Percentiles rank a stretch among this genome's conserved stretches.
Evolutionary conservation across 805 yeast genomes (phyloP).

Genomic region (Candida easanensis): DNA sequence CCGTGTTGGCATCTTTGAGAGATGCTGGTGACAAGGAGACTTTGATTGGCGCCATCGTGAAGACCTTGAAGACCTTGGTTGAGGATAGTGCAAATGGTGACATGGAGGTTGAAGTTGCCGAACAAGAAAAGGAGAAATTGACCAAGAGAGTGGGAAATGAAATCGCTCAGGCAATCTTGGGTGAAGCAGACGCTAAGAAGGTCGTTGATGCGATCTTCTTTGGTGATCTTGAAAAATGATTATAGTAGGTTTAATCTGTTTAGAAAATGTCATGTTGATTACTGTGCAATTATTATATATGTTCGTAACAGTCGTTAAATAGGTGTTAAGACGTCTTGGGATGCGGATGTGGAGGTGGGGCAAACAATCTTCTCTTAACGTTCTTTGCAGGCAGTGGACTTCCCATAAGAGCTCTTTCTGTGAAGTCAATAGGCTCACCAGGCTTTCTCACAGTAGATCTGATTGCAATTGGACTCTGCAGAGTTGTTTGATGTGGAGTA

Average conservation of each 20-base stretch:
- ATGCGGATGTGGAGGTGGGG: slow-evolving; percentile 22
- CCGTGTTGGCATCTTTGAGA: slow-evolving; percentile 42
- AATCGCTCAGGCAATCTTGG: slow-evolving; percentile 47
- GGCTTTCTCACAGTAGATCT: slow-evolving; percentile 19
- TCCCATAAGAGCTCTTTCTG: slow-evolving; percentile 22
- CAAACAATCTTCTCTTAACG: slow-evolving; percentile 36
- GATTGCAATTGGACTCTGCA: slow-evolving; percentile 23
- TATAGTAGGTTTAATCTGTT: background rate
- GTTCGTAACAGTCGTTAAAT: slow-evolving; percentile 3
- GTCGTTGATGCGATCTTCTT: slow-evolving; percentile 67
- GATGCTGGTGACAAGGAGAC: slow-evolving; percentile 45
- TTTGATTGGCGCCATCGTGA: slow-evolving; percentile 50
- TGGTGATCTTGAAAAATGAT: slow-evolving; percentile 46
- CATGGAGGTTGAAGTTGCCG: slow-evolving; percentile 37
- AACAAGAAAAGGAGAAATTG: slow-evolving; percentile 41
- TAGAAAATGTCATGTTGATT: too few species aligned
- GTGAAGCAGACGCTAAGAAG: slow-evolving; percentile 44
- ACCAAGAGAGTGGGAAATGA: slow-evolving; percentile 58
- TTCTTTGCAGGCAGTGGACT: slow-evolving; percentile 22
- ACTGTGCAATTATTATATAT: too few species aligned
- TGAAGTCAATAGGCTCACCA: slow-evolving; percentile 20
- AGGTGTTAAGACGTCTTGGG: background rate
- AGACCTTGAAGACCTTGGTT: slow-evolving; percentile 48
- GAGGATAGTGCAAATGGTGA: slow-evolving; percentile 29
- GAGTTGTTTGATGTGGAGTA: slow-evolving; percentile 11